Base-by-base conservation (phyloP, 2,329 filamentous ascomycete genomes). In the Fusarium lyarnte region DNA sequence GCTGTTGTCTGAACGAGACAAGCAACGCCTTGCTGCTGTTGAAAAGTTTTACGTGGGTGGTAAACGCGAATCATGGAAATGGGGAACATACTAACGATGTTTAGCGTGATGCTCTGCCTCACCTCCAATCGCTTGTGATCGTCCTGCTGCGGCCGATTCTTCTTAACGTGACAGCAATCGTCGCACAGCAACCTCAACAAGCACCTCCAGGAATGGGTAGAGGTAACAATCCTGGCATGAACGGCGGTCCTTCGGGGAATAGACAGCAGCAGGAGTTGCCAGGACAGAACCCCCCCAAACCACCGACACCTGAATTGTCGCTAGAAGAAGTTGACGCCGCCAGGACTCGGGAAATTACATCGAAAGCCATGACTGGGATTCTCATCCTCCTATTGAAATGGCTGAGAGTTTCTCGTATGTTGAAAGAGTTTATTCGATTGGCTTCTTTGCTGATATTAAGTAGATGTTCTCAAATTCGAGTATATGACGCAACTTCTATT, bases 391-490 rank as follows among this genome's bases (percentile, higher is more conserved):
- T 98, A 47, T 80, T 98, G 68, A 99, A 98, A 82, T 99, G 96
- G 96, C 92, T 98, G 77, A 97, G 97, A 80, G 86, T 97, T 59
- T 98, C 94, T 64, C 96, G 94, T 97, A 85, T 85, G 93, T 80
- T 33, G 17, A 57, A n/a, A n/a, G 5, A 38, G 27, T 23, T 16
- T 29, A 8, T 36, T 23, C 29, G 14, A 19, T 19, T 41, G 36
- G 25, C 12, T 23, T 36, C 13, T 36, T 42, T 49, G 46, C 72
- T 80, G 52, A 79, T 58, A 31, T 62, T 7, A 19, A 31, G 46
- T 70, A 97, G 94, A 99, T 79, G 89, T 98, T 33, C 85, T 99
- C 73, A 97, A 98, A 79, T 98, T 96, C 75, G 96, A 99, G 82
- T 98, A 98, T 78, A 85, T 99, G 78, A 95, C 94, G 1, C 96